A percentile compares a stretch with the other conserved stretches of the same genome.
Evolutionary conservation across 441 rosid genomes (phyloP).

Genomic region (Erodium trifolium): DNA sequence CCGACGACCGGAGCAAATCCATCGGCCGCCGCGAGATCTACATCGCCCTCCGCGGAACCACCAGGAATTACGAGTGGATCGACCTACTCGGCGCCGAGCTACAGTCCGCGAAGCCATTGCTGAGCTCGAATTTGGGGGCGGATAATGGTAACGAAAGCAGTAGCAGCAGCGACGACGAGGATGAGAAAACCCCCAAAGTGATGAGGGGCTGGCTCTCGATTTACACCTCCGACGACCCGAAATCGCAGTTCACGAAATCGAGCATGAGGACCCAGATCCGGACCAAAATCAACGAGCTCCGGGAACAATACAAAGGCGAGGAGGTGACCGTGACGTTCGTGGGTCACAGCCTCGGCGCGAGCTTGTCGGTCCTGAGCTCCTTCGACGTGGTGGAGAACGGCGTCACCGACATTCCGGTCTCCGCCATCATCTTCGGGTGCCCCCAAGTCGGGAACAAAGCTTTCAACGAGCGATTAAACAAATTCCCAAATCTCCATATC

Average conservation of each 20-base stretch:
- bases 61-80: conserved; percentile 73
- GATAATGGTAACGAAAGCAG: conserved; percentile 15
- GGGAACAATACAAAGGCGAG: conserved; percentile 39
- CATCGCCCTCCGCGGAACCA: conserved; percentile 62
- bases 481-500: conserved; percentile 44
- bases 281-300: conserved; percentile 42
- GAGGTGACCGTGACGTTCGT: conserved; percentile 42
- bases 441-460: conserved; percentile 74
- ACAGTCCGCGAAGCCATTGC: conserved; percentile 39
- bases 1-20: conserved; percentile 19
- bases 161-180: conserved; percentile 37
- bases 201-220: conserved; percentile 79
- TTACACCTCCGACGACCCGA: conserved; percentile 46
- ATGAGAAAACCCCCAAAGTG: conserved; percentile 34
- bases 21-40: conserved; percentile 70
- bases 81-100: conserved; percentile 46
- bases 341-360: conserved; percentile 87
- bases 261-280: conserved; percentile 48
- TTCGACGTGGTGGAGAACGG: conserved; percentile 69
- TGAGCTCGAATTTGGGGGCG: conserved; percentile 10
- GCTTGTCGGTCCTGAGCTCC: conserved; percentile 47
- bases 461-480: conserved; percentile 37
- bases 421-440: conserved; percentile 61
- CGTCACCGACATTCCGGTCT: conserved; percentile 40
- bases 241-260: conserved; percentile 46